Evolutionary conservation across 768 basidiomycete genomes (phyloP), one percentile per base, ranked within the genome.

Genomic region (Dacryopinax primogenitus): DNA sequence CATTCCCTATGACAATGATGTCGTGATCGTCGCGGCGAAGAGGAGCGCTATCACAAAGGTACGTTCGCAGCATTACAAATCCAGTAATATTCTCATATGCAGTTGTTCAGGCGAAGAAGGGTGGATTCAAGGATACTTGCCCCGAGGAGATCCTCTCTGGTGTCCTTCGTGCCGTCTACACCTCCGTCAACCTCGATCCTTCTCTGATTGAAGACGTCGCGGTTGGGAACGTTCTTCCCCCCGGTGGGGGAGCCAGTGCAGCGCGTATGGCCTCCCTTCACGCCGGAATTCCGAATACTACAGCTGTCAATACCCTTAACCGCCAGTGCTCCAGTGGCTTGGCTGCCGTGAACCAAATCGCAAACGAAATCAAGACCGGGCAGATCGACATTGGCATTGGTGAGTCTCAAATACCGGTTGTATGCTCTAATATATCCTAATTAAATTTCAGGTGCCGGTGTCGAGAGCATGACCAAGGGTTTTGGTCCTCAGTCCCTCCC

Each of bases 31-130:
- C 71, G 78, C 85, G 12, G 93, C 94, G 23, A 83, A 91, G 61
- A 86, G 96, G 68, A 92, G 93, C 47, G 90, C 96, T 28, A 81
- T 95, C 66, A 96, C 94, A 33, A 95, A 93, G 82, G 92, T 90
- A 34, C 64, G 79, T 72, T 45, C 13, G 6, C 37, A 30, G 44
- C 3, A 13, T 32, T 61, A 23, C 62, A 12, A 18, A 64, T 34
- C 36, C 33, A 58, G 26, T 21, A 11, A 26, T 34, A 0, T 33
- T 44, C 61, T 61, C 12, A 7, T 9, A 37, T 39, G 15, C 28
- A 63, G 63, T 37, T 30, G 36, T 32, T 21, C 68, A 90, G 88
- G 84, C 83, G 28, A 85, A 80, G 72, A 93, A 92, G 72, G 92
- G 92, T 64, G 89, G 87, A 15, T 93, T 92, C 82, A 92, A 92